phyloP scores from a whole-genome alignment of 345 rosid genomes.

The Arabis hirsuta region DNA sequence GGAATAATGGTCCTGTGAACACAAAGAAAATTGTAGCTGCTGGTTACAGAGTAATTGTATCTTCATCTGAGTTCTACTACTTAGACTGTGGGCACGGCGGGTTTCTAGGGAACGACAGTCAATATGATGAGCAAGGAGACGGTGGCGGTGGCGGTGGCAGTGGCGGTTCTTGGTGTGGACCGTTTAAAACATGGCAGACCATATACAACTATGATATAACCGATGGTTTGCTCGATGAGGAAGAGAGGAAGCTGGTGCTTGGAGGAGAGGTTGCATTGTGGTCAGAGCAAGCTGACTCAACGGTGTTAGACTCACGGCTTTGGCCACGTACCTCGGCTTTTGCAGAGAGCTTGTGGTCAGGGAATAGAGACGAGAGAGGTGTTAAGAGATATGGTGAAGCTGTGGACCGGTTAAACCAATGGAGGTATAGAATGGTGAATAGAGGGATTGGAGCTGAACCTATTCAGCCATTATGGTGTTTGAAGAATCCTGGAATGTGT shows the following conservation, averaged over 20 bases:
- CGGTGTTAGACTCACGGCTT: conserved; percentile 62
- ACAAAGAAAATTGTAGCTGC: conserved; percentile 67
- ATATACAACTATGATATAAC: conserved; percentile 85
- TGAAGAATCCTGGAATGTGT: conserved; percentile 84
- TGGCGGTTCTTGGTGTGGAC: conserved; percentile 87
- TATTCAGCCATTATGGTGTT: conserved; percentile 88
- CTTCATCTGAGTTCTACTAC: conserved; percentile 84
- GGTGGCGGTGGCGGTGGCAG: background rate
- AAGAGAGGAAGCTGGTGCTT: conserved; percentile 70
- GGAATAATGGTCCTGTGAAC: conserved; percentile 76
- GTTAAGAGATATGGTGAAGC: conserved; percentile 72
- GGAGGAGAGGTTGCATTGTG: conserved; percentile 93
- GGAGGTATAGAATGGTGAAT: conserved; percentile 86
- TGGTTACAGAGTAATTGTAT: conserved; percentile 79
- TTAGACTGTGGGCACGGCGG: conserved; percentile 85
- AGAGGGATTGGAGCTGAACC: conserved; percentile 88
- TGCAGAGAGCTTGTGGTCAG: conserved; percentile 89
- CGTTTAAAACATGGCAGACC: conserved; percentile 90
- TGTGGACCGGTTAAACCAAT: conserved; percentile 69
- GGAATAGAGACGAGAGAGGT: conserved; percentile 69
- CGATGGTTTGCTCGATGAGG: conserved; percentile 56
- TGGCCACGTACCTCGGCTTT: conserved; percentile 92
- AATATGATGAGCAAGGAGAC: conserved; percentile 51
- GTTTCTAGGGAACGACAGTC: conserved; percentile 76
- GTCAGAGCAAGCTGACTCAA: conserved; percentile 91